Conservation (phyloP, 2,329 filamentous ascomycete species). For the Mycosphaerella sp. region DNA sequence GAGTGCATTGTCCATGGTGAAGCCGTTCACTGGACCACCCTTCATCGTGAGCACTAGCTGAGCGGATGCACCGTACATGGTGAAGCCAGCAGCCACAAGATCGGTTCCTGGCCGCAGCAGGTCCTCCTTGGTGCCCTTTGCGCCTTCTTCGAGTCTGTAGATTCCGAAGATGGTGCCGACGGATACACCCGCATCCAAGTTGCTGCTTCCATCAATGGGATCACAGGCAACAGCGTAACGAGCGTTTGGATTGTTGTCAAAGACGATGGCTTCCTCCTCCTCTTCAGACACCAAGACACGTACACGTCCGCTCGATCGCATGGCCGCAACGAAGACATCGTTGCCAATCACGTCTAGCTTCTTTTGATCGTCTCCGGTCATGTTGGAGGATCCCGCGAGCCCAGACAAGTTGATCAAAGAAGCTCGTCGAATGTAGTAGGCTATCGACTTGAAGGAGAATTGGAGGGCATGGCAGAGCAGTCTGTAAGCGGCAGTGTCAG, state of each 20-base stretch:
- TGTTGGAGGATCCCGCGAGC: constrained; percentile 89
- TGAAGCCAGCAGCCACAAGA: constrained; percentile 93
- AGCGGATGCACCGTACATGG: constrained; percentile 97
- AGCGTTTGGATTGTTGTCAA: constrained; percentile 65
- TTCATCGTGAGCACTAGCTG: constrained; percentile 98
- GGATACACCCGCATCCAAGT: constrained; percentile 94
- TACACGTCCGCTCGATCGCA: constrained; percentile 87
- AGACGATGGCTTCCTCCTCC: constrained; percentile 87
- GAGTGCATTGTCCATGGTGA: constrained; percentile 92
- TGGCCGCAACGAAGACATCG: constrained; percentile 92
- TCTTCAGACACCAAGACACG: constrained; percentile 95
- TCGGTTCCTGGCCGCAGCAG: constrained; percentile 85
- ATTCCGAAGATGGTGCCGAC: constrained; percentile 97
- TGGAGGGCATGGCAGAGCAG: constrained; percentile 95
- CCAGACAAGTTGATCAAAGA: constrained; percentile 85
- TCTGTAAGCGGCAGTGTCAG: constrained; percentile 44
- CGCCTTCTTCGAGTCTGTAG: constrained; percentile 77
- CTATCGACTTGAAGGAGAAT: constrained; percentile 99
- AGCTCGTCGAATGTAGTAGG: constrained; percentile 96
- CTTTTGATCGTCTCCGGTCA: constrained; percentile 96
- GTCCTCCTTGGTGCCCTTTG: constrained; percentile 71
- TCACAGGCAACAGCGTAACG: constrained; percentile 96
- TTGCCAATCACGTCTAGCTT: constrained; percentile 99
- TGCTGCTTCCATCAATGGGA: constrained; percentile 95
- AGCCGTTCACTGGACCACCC: constrained; percentile 86